Percentiles rank a stretch among this genome's conserved stretches.
Evolutionary conservation across 345 rosid species (phyloP).

Genomic region (Odontarrhena argentea): DNA sequence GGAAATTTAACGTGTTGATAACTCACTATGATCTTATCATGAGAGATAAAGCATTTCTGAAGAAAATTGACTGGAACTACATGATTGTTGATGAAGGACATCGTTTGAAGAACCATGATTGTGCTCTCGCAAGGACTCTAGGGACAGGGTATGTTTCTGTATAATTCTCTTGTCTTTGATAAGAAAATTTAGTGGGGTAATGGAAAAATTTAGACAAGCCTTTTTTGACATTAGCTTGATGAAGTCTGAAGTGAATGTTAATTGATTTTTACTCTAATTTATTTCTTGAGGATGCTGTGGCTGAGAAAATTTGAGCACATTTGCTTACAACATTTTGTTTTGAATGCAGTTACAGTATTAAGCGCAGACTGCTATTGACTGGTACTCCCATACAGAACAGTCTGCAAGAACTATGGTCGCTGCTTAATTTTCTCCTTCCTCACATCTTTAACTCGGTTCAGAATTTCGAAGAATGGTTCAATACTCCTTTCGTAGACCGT

Average conservation of each 20-base stretch:
- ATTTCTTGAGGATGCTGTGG: too few species aligned
- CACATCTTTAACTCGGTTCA: conserved; percentile 86
- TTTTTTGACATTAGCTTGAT: too few species aligned
- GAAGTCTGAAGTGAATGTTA: too few species aligned
- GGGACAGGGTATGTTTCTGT: conserved; percentile 64
- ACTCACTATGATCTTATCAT: conserved; percentile 97
- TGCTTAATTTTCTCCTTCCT: conserved; percentile 97
- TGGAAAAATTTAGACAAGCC: too few species aligned
- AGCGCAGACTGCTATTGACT: conserved; percentile 89
- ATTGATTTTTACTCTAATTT: too few species aligned
- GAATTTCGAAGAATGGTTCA: conserved; percentile 99
- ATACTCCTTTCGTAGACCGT: conserved; percentile 97
- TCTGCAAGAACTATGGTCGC: conserved; percentile 95
- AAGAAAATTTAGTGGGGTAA: too few species aligned
- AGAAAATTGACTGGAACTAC: conserved; percentile 88
- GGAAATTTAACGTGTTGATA: conserved; percentile 76
- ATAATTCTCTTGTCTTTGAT: too few species aligned
- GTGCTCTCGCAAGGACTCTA: conserved; percentile 90
- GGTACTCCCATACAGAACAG: conserved; percentile 99
- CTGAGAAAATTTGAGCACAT: too few species aligned
- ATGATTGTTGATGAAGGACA: conserved; percentile 99
- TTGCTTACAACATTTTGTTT: background rate
- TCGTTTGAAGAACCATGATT: conserved; percentile 92
- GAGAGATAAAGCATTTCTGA: conserved; percentile 94
- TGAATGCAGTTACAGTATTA: conserved; percentile 79